A percentile compares a stretch with the other conserved stretches of the same genome.
phyloP scores from a whole-genome alignment of 1,284 basidiomycete genomes.

The Leccinum huronense region DNA sequence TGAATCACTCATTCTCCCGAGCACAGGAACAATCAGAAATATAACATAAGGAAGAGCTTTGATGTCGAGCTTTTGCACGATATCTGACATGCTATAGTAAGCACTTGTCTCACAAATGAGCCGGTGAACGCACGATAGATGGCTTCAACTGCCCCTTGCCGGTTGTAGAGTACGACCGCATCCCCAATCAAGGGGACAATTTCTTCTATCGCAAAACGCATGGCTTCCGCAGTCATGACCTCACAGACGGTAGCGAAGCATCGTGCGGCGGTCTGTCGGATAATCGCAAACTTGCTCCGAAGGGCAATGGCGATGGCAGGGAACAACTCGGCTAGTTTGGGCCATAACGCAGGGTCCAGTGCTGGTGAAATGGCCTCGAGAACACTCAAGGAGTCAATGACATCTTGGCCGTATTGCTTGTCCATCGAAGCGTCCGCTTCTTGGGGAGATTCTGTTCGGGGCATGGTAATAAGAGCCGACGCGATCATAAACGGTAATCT shows the following conservation, averaged over 20 bases:
- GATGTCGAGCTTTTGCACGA: slow-evolving; percentile 90
- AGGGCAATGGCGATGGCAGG: slow-evolving; percentile 76
- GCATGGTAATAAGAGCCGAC: slow-evolving; percentile 13
- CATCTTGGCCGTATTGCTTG: slow-evolving; percentile 80
- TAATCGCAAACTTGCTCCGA: slow-evolving; percentile 83
- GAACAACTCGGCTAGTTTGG: slow-evolving; percentile 70
- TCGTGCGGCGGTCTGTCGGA: slow-evolving; percentile 84
- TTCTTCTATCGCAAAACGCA: slow-evolving; percentile 85
- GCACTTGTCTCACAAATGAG: slow-evolving; percentile 3
- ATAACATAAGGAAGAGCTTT: slow-evolving; percentile 97
- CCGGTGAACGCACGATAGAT: slow-evolving; percentile 61
- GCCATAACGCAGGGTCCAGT: slow-evolving; percentile 70
- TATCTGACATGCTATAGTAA: slow-evolving; percentile 52
- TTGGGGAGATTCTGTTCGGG: slow-evolving; percentile 46
- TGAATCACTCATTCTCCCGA: slow-evolving; percentile 96
- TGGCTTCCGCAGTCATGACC: slow-evolving; percentile 80
- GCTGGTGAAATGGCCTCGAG: slow-evolving; percentile 80
- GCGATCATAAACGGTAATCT: background rate
- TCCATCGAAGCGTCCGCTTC: slow-evolving; percentile 64
- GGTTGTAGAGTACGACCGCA: slow-evolving; percentile 69
- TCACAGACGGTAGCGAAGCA: slow-evolving; percentile 88
- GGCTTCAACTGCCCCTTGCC: slow-evolving; percentile 89
- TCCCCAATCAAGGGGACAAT: slow-evolving; percentile 88
- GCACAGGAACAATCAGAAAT: slow-evolving; percentile 94
- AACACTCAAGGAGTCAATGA: slow-evolving; percentile 92